These are phyloP conservation scores for Sambucus nigra DNA, from an alignment of 129 eudicot species.

Conservation along the genomic window DNA sequence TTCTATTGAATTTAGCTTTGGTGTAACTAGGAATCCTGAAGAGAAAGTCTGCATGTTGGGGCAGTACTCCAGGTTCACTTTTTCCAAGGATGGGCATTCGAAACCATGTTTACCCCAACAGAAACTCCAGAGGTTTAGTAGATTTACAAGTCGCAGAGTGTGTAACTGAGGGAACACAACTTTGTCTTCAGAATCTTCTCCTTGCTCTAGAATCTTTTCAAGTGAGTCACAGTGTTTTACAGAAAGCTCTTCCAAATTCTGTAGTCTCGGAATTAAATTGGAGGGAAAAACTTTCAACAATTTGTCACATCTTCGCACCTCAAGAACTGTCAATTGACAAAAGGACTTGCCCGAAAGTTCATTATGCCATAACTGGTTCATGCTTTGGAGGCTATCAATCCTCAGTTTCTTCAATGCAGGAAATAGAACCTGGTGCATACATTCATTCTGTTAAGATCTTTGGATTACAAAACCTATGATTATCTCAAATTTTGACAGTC, in stretches of 20 bases:
- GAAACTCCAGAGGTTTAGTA: constrained; percentile 16
- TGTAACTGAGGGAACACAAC: constrained; percentile 20
- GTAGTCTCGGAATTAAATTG: constrained; percentile 17
- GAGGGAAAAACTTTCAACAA: constrained; percentile 19
- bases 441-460: constrained; percentile 10
- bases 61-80: constrained; percentile 17
- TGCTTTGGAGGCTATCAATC: constrained; percentile 19
- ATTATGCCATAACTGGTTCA: constrained; percentile 19
- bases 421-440: constrained; percentile 18
- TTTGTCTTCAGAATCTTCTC: constrained; percentile 3
- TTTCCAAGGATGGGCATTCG: constrained; percentile 18
- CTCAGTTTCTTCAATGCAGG: constrained; percentile 36
- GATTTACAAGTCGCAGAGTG: constrained; percentile 9
- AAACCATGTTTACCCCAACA: constrained; percentile 4
- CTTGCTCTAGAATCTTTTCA: constrained; percentile 16
- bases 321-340: constrained; percentile 20
- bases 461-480: constrained; percentile 3
- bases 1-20: constrained; percentile 16
- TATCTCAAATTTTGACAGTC: not conserved
- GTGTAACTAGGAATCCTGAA: constrained; percentile 9
- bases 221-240: constrained; percentile 19
- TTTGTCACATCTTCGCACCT: constrained; percentile 24
- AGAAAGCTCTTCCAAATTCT: constrained; percentile 25
- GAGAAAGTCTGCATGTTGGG: constrained; percentile 17
- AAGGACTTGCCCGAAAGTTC: constrained; percentile 15